Conservation (phyloP, 2,329 filamentous ascomycete species). For the Coniosporium uncinatum region DNA sequence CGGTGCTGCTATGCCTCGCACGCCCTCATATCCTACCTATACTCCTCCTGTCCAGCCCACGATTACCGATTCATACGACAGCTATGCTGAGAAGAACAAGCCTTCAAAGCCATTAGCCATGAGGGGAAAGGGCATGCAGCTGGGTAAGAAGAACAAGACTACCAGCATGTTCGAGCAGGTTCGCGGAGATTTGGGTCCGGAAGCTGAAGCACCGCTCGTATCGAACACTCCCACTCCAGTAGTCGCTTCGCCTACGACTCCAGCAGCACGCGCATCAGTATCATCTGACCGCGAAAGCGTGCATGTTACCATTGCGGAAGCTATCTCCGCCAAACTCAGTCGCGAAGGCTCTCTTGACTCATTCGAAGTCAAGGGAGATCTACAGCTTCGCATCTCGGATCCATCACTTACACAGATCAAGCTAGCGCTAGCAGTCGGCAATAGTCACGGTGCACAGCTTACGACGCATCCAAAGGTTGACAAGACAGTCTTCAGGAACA, state of each 20-base stretch:
- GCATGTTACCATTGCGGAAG: slow-evolving; percentile 81
- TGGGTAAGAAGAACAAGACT: slow-evolving; percentile 98
- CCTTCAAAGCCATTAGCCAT: slow-evolving; percentile 62
- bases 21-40: slow-evolving; percentile 58
- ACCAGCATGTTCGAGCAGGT: slow-evolving; percentile 98
- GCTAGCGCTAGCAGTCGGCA: slow-evolving; percentile 69
- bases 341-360: slow-evolving; percentile 84
- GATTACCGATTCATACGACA: slow-evolving; percentile 80
- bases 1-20: slow-evolving; percentile 62
- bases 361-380: slow-evolving; percentile 85
- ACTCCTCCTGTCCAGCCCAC: slow-evolving; percentile 71
- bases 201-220: slow-evolving; percentile 78
- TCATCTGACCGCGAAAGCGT: slow-evolving; percentile 78
- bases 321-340: slow-evolving; percentile 85
- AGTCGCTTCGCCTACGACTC: slow-evolving; percentile 42
- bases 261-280: slow-evolving; percentile 54
- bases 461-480: slow-evolving; percentile 97
- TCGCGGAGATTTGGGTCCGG: slow-evolving; percentile 82
- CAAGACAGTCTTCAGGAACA: slow-evolving; percentile 76
- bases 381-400: slow-evolving; percentile 88
- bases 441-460: slow-evolving; percentile 84
- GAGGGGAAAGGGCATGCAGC: slow-evolving; percentile 97
- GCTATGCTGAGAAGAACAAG: slow-evolving; percentile 97
- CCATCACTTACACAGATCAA: slow-evolving; percentile 88
- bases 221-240: slow-evolving; percentile 46